These are phyloP conservation scores for Apiospora marii DNA, from an alignment of 2,329 filamentous ascomycete genomes.

Conservation along the genomic window DNA sequence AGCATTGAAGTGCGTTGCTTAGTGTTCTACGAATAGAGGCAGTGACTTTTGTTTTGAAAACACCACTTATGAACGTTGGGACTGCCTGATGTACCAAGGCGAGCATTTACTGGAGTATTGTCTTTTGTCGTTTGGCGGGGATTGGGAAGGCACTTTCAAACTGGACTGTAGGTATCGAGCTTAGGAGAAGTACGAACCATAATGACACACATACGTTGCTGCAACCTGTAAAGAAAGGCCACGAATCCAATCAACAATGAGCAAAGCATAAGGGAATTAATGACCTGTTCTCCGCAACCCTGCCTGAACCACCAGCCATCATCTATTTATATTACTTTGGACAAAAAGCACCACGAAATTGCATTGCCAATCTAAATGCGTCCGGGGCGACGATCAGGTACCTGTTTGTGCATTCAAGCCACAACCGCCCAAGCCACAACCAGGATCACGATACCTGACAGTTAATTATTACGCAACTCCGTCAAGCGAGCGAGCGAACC, in stretches of 20 bases:
- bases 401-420: constrained; percentile 7
- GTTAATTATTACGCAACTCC: constrained; percentile 17
- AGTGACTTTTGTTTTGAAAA: too few relatives aligned
- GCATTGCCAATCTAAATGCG: neutral
- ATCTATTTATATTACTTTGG: neutral
- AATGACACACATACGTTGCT: constrained; percentile 6
- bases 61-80: neutral
- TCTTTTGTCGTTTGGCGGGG: neutral
- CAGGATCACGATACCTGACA: constrained; percentile 18
- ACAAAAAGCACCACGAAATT: neutral
- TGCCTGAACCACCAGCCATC: neutral
- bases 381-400: neutral
- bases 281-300: neutral
- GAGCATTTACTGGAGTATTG: constrained; percentile 13
- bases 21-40: constrained; percentile 58
- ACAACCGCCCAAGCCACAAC: constrained; percentile 9
- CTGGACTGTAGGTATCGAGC: neutral
- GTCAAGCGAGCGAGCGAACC: constrained; percentile 9
- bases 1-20: constrained; percentile 71
- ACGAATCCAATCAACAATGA: constrained; percentile 4
- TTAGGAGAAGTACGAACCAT: constrained; percentile 1
- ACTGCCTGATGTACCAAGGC: neutral
- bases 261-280: neutral
- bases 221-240: neutral
- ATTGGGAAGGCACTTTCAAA: neutral